phyloP scores from a whole-genome alignment of 2,329 filamentous ascomycete genomes.

The Shiraia sp. region DNA sequence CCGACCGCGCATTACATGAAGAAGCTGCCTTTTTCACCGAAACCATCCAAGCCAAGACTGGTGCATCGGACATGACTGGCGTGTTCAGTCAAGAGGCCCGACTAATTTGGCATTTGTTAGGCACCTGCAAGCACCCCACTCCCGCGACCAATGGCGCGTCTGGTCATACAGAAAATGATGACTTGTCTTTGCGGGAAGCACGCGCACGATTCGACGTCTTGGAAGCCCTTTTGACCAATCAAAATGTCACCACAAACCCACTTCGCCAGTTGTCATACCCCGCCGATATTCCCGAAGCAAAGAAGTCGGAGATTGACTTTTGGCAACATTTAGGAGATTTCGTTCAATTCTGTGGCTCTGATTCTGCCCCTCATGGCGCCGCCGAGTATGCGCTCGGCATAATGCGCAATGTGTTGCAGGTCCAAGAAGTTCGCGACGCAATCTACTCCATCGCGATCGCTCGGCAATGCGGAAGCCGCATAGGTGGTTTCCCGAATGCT shows the following conservation, averaged over 20 bases:
- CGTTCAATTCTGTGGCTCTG: constrained; percentile 66
- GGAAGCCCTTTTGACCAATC: constrained; percentile 75
- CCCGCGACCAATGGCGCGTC: constrained; percentile 45
- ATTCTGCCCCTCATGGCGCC: constrained; percentile 58
- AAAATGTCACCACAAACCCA: constrained; percentile 63
- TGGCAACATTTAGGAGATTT: constrained; percentile 80
- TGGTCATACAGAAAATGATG: constrained; percentile 48
- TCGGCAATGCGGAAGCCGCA: constrained; percentile 70
- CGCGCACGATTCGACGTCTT: constrained; percentile 72
- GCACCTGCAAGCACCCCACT: constrained; percentile 52
- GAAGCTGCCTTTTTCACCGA: constrained; percentile 42
- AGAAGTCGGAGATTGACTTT: constrained; percentile 69
- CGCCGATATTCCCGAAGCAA: constrained; percentile 45
- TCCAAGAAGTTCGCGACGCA: constrained; percentile 84
- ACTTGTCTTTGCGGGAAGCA: constrained; percentile 66
- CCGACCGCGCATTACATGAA: constrained; percentile 48
- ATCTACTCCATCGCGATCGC: constrained; percentile 86
- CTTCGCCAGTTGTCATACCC: constrained; percentile 56
- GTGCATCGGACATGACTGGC: constrained; percentile 34
- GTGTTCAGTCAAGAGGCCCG: constrained; percentile 61
- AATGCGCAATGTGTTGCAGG: constrained; percentile 73
- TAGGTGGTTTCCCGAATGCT: constrained; percentile 50
- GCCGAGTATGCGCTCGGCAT: constrained; percentile 68
- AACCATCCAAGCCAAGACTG: constrained; percentile 33
- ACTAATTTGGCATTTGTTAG: constrained; percentile 63